Percentiles rank a stretch among this genome's conserved stretches.
phyloP scores from a whole-genome alignment of 148 eudicot genomes.

The Arbutus unedo region DNA sequence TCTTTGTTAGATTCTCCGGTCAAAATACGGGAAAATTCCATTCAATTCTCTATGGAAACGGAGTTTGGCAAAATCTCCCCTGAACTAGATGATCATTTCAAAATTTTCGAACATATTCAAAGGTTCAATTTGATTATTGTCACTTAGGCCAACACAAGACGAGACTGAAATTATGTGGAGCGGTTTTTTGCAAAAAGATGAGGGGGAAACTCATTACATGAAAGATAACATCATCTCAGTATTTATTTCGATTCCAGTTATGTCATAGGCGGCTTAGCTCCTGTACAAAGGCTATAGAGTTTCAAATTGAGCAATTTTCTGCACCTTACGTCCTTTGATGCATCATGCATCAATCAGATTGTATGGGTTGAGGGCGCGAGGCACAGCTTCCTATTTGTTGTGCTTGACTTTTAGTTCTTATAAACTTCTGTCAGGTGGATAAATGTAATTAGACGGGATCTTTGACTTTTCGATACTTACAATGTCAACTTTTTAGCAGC shows the following conservation, averaged over 20 bases:
- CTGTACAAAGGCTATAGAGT: background rate
- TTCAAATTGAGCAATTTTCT: background rate
- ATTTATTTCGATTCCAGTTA: background rate
- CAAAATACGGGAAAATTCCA: too few relatives aligned
- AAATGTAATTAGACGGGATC: background rate
- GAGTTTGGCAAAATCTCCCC: too few relatives aligned
- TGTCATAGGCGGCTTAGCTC: background rate
- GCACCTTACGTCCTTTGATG: background rate
- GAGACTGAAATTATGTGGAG: too few relatives aligned
- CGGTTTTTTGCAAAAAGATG: too few relatives aligned
- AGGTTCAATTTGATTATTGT: too few relatives aligned
- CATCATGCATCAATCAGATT: background rate
- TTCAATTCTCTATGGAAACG: too few relatives aligned
- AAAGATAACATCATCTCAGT: background rate
- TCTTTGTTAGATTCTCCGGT: too few relatives aligned
- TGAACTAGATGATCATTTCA: too few relatives aligned
- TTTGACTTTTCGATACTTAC: background rate
- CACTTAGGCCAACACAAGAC: too few relatives aligned
- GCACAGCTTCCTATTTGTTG: background rate
- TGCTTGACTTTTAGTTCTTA: background rate
- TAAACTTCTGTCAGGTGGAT: conserved; percentile 5
- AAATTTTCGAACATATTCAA: too few relatives aligned
- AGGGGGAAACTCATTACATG: background rate
- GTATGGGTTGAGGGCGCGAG: background rate
- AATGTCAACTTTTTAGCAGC: background rate